Percentiles rank a stretch among this genome's conserved stretches.
Evolutionary conservation across 1,284 basidiomycete species (phyloP).

Genomic region (Phlebopus sp.): DNA sequence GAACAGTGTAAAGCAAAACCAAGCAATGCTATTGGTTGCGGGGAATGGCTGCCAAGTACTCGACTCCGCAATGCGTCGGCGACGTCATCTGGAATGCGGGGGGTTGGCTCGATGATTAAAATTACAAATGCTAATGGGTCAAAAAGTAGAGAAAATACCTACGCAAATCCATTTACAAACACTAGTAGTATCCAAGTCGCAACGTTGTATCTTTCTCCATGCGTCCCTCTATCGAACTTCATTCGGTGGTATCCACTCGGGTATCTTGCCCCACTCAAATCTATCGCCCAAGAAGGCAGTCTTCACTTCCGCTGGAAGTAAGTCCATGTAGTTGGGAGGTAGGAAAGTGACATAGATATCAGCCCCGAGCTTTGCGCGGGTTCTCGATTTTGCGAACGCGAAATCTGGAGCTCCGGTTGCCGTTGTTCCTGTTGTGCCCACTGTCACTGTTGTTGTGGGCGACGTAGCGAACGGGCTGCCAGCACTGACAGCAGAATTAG

Average conservation of each 20-base stretch:
- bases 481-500: slow-evolving; percentile 18
- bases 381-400: slow-evolving; percentile 37
- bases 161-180: neutral
- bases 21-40: too few species aligned
- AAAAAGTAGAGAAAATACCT: neutral
- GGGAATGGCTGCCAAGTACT: too few species aligned
- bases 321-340: slow-evolving; percentile 54
- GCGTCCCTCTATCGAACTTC: slow-evolving; percentile 47
- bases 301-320: slow-evolving; percentile 50
- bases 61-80: too few species aligned
- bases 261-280: slow-evolving; percentile 75
- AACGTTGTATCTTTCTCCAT: too few species aligned
- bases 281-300: slow-evolving; percentile 57
- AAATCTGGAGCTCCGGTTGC: slow-evolving; percentile 43
- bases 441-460: slow-evolving; percentile 21
- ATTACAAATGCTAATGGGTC: too few species aligned
- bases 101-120: too few species aligned
- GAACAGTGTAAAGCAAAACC: too few species aligned
- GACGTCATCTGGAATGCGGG: too few species aligned
- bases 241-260: slow-evolving; percentile 75
- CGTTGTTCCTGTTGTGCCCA: slow-evolving; percentile 26
- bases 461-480: slow-evolving; percentile 26
- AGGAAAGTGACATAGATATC: slow-evolving; percentile 58
- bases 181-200: neutral
- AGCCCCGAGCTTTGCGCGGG: slow-evolving; percentile 39